Evolutionary conservation across 371 early-diverging fungal genomes (phyloP), one percentile per base, ranked within the genome.

Genomic region (Mortierella sp.): DNA sequence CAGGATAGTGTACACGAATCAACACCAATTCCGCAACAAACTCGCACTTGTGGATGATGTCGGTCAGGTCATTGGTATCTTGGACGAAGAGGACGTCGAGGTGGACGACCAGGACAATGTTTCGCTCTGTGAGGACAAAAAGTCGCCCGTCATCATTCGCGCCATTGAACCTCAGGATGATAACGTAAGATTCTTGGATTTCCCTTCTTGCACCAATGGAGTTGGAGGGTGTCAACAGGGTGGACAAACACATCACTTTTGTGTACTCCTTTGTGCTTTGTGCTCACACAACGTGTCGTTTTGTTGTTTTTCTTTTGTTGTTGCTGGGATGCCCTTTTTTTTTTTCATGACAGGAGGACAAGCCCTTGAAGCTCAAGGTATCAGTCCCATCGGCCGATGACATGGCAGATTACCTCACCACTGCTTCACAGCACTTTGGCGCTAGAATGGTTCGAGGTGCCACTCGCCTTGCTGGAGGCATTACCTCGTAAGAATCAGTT

Each of bases 21-120:
- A 70, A 48, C 56, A 70, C 55, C 3, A 63, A 13, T 58, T 76
- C 0, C 70, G 78, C 14, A 65, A 76, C 43, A 58, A 69, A 23
- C 42, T 76, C 21, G 78, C 78, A 1, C 62, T 76, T 14, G 78
- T 76, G 2, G 78, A 76, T 45, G 78, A 70, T 52, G 66, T 69
- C 14, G 78, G 78, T 6, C 70, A 69, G 38, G 58, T 76, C 43
- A 57, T 43, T 48, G 78, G 78, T 13, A 62, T 76, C 0, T 28
- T 76, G 45, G 70, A 66, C 24, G 45, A 60, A 34, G 74, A 74
- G 3, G 70, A 52, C n/a, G 66, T 54, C 13, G 65, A 70, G n/a
- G 27, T 76, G 28, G 59, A 69, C n/a, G 78, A 76, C 31, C 66
- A 69, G 21, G 78, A 69, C 19, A 53, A 31, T 31, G 65, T 76